Conservation (phyloP, 805 yeast species). For the Candida xyloterini region DNA sequence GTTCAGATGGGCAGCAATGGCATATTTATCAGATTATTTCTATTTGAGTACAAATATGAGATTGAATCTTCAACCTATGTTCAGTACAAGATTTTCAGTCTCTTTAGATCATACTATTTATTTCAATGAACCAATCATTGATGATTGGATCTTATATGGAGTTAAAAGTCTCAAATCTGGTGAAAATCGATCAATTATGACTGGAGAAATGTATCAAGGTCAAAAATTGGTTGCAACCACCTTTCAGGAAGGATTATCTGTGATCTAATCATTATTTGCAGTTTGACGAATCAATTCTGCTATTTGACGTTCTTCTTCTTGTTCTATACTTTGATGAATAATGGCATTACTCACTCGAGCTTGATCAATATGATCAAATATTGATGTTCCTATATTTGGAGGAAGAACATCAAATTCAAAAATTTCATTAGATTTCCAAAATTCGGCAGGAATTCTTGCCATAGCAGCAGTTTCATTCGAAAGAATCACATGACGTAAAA, state of each 20-base stretch:
- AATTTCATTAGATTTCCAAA: conserved; percentile 61
- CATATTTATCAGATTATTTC: conserved; percentile 57
- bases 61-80: conserved; percentile 44
- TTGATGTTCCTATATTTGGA: conserved; percentile 48
- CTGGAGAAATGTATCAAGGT: conserved; percentile 53
- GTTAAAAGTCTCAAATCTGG: conserved; percentile 48
- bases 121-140: conserved; percentile 54
- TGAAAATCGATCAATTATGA: conserved; percentile 52
- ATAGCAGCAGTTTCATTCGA: conserved; percentile 70
- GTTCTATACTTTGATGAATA: conserved; percentile 21
- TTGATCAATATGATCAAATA: conserved; percentile 45
- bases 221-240: conserved; percentile 57
- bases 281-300: conserved; percentile 21
- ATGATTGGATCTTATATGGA: conserved; percentile 47
- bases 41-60: conserved; percentile 52
- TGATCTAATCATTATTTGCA: conserved; percentile 17
- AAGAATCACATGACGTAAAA: conserved; percentile 63
- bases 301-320: conserved; percentile 26
- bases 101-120: conserved; percentile 67
- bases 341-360: conserved; percentile 43
- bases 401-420: conserved; percentile 74
- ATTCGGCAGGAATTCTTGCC: conserved; percentile 61
- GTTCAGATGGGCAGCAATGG: conserved; percentile 54
- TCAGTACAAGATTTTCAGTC: conserved; percentile 49
- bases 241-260: conserved; percentile 62